Conservation (phyloP, 164 flowering plant species). For the Stephania japonica region DNA sequence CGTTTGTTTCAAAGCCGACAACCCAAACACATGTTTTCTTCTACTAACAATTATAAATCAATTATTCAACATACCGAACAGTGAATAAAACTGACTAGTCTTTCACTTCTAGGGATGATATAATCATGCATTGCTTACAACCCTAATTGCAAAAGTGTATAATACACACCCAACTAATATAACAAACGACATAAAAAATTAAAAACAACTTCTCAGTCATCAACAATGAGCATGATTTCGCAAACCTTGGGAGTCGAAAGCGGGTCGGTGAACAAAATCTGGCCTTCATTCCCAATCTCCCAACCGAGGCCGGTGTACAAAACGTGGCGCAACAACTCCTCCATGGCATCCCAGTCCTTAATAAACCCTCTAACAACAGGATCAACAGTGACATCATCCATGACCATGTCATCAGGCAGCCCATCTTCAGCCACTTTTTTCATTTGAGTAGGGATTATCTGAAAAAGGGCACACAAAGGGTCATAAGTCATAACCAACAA, state of each 20-base stretch:
- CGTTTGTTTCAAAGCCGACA: not conserved
- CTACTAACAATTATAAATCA: not conserved
- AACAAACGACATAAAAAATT: not conserved
- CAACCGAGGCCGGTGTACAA: conserved; percentile 86
- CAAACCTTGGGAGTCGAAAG: conserved; percentile 89
- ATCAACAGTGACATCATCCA: conserved; percentile 59
- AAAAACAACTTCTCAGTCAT: not conserved
- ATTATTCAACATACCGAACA: not conserved
- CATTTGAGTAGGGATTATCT: conserved; percentile 93
- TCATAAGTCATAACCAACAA: not conserved
- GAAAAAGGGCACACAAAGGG: conserved; percentile 1
- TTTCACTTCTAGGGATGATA: not conserved
- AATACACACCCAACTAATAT: not conserved
- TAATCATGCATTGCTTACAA: not conserved
- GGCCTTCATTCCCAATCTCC: conserved; percentile 99
- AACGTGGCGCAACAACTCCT: conserved; percentile 82
- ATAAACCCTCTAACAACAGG: conserved; percentile 86
- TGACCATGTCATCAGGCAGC: conserved; percentile 27
- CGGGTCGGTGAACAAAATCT: conserved; percentile 90
- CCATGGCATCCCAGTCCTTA: conserved; percentile 98
- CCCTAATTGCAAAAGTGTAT: not conserved
- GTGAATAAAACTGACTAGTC: not conserved
- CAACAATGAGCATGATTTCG: not conserved
- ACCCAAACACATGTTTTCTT: not conserved
- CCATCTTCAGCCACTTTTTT: conserved; percentile 66